Percentiles rank a stretch among this genome's conserved stretches.
These are phyloP conservation scores for Pneumocystis canis DNA, from an alignment of 1,139 yeast species.

Conservation along the genomic window DNA sequence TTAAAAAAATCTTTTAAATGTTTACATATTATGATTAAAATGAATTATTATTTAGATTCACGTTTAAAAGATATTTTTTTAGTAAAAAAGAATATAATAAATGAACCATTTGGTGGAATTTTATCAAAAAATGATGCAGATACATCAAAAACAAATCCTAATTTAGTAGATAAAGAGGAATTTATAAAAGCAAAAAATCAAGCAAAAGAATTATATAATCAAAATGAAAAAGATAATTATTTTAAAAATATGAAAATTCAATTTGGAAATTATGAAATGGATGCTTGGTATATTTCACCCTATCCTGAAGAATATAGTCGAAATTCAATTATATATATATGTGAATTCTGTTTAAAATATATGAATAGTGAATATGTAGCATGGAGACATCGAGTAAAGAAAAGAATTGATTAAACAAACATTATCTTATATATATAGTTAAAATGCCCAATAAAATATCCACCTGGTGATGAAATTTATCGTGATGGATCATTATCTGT, in stretches of 20 bases:
- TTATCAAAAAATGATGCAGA: slow-evolving; percentile 44
- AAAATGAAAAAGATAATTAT: too few species aligned
- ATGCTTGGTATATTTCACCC: slow-evolving; percentile 88
- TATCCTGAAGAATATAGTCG: slow-evolving; percentile 76
- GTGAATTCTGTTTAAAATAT: slow-evolving; percentile 76
- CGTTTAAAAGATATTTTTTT: too few species aligned
- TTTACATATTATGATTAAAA: not conserved
- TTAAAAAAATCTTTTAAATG: not conserved
- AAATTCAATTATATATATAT: slow-evolving; percentile 49
- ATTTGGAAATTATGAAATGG: slow-evolving; percentile 57
- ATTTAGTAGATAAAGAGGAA: slow-evolving; percentile 33
- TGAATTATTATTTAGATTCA: not conserved
- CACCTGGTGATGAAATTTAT: slow-evolving; percentile 88
- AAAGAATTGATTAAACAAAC: not conserved
- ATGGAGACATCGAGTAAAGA: slow-evolving; percentile 54
- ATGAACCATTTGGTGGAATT: slow-evolving; percentile 49
- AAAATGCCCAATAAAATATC: slow-evolving; percentile 37
- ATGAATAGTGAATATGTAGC: slow-evolving; percentile 56
- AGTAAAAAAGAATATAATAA: too few species aligned
- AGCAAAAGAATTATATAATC: slow-evolving; percentile 4
- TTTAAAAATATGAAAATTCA: too few species aligned
- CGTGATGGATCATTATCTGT: slow-evolving; percentile 52
- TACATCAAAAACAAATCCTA: slow-evolving; percentile 49
- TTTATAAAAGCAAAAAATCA: slow-evolving; percentile 29
- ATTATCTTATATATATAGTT: too few species aligned